Evolutionary conservation across 2,329 filamentous ascomycete species (phyloP), one percentile per base, ranked within the genome.

Genomic region (Talaromyces marneffei): DNA sequence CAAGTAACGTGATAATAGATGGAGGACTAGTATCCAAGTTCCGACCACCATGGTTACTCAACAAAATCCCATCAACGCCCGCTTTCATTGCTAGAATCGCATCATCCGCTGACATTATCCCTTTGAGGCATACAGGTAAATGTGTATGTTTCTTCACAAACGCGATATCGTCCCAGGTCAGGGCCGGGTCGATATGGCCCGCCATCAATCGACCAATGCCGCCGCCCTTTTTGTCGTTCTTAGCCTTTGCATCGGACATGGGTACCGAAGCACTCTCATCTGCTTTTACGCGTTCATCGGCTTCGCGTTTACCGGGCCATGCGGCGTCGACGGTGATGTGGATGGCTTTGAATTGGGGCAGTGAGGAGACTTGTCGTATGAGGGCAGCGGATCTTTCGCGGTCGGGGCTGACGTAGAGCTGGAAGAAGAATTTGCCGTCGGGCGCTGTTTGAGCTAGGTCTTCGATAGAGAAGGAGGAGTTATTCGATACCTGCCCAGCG

Each of bases 21-120:
- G 82, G 78, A 31, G 69, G 81, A 44, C 72, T 76, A 33, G 80
- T 82, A 57, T 85, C 83, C 1, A 84, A 73, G 1, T 82, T 81
- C 29, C 84, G 74, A 2, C 84, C 84, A 18, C 84, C 83, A 60
- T 86, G 84, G 63, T 86, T 86, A 63, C 80, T 83, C 35, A 86
- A 65, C 61, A 84, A 70, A 52, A 86, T 82, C 0, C 83, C 83
- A 61, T 83, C 78, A 53, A 82, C 74, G 0, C 82, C 82, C 59
- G 76, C 71, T 48, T 80, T 70, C 59, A 80, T 76, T 0, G 83
- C 83, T 39, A 77, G 66, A 14, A 75, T 76, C 0, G 83, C 83
- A 66, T 86, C 83, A 29, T 81, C 81, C 0, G 82, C 82, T 20
- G 75, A 80, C 74, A 84, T 83, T 2, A 85, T 77, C 0, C 83